Evolutionary conservation across 164 flowering plant genomes (phyloP).

Genomic region (Macadamia tetraphylla): DNA sequence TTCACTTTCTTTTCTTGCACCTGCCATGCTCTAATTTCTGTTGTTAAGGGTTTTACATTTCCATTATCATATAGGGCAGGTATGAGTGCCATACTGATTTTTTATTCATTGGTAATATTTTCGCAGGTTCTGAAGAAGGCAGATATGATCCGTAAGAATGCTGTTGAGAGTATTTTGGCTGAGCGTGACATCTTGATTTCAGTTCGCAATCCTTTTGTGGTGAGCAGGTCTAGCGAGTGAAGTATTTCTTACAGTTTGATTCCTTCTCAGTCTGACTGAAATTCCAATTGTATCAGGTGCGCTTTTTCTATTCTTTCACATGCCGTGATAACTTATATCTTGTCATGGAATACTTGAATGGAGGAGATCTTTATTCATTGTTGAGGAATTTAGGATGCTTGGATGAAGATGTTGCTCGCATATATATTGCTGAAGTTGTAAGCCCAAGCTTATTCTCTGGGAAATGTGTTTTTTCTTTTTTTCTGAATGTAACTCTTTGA

Average conservation of each 20-base stretch:
- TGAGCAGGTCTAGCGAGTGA: conserved; percentile 41
- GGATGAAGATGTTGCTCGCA: conserved; percentile 94
- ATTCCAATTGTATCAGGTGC: conserved; percentile 54
- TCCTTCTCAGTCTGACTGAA: conserved; percentile 21
- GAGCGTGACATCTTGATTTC: conserved; percentile 96
- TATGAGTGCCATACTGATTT: not conserved
- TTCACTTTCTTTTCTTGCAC: conserved; percentile 1
- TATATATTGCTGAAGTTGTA: conserved; percentile 98
- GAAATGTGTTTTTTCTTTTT: not conserved
- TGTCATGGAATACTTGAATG: conserved; percentile 99
- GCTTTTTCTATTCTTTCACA: conserved; percentile 98
- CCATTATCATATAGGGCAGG: conserved; percentile 1
- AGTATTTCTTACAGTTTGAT: conserved; percentile 6
- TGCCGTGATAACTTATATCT: conserved; percentile 97
- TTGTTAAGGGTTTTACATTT: not conserved
- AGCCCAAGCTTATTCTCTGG: conserved; percentile 25
- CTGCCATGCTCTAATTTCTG: not conserved
- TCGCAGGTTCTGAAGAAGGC: conserved; percentile 92
- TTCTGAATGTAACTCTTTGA: not conserved
- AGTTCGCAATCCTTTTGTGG: conserved; percentile 99
- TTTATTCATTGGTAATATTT: not conserved
- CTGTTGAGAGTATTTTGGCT: conserved; percentile 98
- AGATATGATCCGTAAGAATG: conserved; percentile 98
- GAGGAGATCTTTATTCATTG: conserved; percentile 93
- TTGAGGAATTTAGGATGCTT: conserved; percentile 97